Percentiles rank a stretch among this genome's conserved stretches.
Conservation (phyloP, 176 grass and related monocot genomes). For the maize (Zea mays) region Zm-B73-REFERENCE-NAM-5.0 NC_050104.1:97683001-97683500, state of each 20-base stretch:
- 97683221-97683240: constrained; percentile 10
- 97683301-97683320: neutral
- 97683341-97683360: constrained; percentile 98
- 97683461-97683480: neutral
- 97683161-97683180: constrained; percentile 86
- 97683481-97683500: neutral
- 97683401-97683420: constrained; percentile 86
- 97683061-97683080: constrained; percentile 16
- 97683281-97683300: constrained; percentile 4
- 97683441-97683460: constrained; percentile 30
- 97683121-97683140: constrained; percentile 94
- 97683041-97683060: neutral
- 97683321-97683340: constrained; percentile 55
- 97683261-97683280: constrained; percentile 15
- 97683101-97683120: constrained; percentile 58
- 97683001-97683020: constrained; percentile 57
- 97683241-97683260: neutral
- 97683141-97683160: constrained; percentile 78
- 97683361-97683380: constrained; percentile 95
- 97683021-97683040: constrained; percentile 18
- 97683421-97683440: constrained; percentile 93
- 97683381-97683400: constrained; percentile 82
- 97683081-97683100: constrained; percentile 5
- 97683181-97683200: constrained; percentile 96
- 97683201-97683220: constrained; percentile 15